A percentile compares a stretch with the other conserved stretches of the same genome.
Evolutionary conservation across 192 early-diverging fungal species (phyloP).

Genomic region (Dissophora ornata): DNA sequence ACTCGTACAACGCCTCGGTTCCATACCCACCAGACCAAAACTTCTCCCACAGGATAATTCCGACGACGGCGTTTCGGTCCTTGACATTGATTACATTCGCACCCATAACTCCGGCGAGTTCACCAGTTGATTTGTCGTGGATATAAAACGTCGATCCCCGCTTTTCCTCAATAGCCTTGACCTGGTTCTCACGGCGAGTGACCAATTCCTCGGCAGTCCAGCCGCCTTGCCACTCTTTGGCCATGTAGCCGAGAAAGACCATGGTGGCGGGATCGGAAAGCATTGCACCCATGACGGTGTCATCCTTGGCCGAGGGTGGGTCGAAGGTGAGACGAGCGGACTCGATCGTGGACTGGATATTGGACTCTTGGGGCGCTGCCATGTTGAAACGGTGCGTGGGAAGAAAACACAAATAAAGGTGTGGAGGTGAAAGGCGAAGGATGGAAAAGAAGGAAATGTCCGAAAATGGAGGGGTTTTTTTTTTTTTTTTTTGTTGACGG

Average conservation of each 20-base stretch:
- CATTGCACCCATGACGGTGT: conserved; percentile 42
- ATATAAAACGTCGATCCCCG: conserved; percentile 31
- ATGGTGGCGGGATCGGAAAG: conserved; percentile 39
- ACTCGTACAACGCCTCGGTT: conserved; percentile 44
- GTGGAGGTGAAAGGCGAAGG: too few relatives aligned
- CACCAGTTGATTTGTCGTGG: conserved; percentile 30
- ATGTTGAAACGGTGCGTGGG: too few relatives aligned
- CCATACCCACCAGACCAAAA: conserved; percentile 47
- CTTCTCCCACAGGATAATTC: conserved; percentile 49
- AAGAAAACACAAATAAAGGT: too few relatives aligned
- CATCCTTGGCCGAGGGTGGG: conserved; percentile 23
- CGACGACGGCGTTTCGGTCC: conserved; percentile 33
- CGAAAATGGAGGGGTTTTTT: too few relatives aligned
- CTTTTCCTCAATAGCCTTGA: conserved; percentile 13
- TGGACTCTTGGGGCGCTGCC: not conserved
- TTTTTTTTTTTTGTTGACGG: not conserved
- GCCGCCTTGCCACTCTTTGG: conserved; percentile 35
- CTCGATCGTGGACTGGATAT: not conserved
- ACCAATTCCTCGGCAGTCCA: conserved; percentile 31
- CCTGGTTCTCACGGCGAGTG: conserved; percentile 31
- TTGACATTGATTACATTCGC: conserved; percentile 21
- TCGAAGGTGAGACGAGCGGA: conserved; percentile 34
- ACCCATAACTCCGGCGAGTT: conserved; percentile 39
- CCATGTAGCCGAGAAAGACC: conserved; percentile 33
- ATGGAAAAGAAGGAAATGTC: too few relatives aligned